phyloP scores from a whole-genome alignment of 345 rosid species.

The Adansonia digitata region DNA sequence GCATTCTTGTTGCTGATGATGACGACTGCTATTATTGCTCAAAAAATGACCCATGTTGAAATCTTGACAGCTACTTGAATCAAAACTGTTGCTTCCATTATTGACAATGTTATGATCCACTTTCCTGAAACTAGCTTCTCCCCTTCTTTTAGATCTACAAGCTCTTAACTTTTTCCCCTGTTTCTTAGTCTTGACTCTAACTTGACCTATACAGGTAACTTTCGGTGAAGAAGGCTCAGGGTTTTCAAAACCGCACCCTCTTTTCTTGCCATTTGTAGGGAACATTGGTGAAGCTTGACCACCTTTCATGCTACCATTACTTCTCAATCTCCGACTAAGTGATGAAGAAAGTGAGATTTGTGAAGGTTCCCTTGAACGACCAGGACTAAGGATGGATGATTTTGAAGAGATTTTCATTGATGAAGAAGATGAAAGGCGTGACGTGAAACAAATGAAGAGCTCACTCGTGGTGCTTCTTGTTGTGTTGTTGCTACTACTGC shows the following conservation, averaged over 20 bases:
- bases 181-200: slow-evolving; percentile 91
- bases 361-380: slow-evolving; percentile 45
- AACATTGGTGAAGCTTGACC: slow-evolving; percentile 91
- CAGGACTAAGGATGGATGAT: slow-evolving; percentile 75
- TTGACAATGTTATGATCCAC: slow-evolving; percentile 23
- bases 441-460: slow-evolving; percentile 82
- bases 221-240: slow-evolving; percentile 93
- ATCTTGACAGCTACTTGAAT: slow-evolving; percentile 5
- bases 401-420: slow-evolving; percentile 89
- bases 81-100: slow-evolving; percentile 10
- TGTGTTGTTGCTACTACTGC: slow-evolving; percentile 16
- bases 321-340: slow-evolving; percentile 66
- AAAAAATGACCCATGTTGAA: slow-evolving; percentile 17
- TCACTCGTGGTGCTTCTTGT: slow-evolving; percentile 34
- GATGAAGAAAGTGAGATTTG: slow-evolving; percentile 82
- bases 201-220: slow-evolving; percentile 95
- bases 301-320: slow-evolving; percentile 66
- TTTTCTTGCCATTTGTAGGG: slow-evolving; percentile 46
- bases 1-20: slow-evolving; percentile 33
- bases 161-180: slow-evolving; percentile 70
- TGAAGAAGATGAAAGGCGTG: slow-evolving; percentile 70
- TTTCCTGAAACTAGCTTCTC: slow-evolving; percentile 65
- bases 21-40: slow-evolving; percentile 13
- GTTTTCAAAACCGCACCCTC: slow-evolving; percentile 59
- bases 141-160: slow-evolving; percentile 54